These are phyloP conservation scores for Calocybe gangraenosa DNA, from an alignment of 768 basidiomycete genomes.

Conservation along the genomic window DNA sequence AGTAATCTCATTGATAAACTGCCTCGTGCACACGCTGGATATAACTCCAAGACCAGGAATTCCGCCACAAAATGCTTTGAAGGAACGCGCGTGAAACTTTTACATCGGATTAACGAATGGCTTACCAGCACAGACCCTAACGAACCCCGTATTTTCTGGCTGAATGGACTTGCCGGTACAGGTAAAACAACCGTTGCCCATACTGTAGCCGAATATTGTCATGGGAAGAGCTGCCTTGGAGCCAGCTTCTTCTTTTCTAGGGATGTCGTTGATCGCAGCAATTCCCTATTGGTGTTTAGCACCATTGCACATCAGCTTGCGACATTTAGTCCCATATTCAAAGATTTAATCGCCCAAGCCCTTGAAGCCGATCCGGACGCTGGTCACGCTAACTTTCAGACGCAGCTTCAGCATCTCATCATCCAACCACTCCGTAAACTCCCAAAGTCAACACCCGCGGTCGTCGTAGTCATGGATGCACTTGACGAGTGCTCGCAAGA, in stretches of 20 bases:
- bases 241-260: slow-evolving; percentile 14
- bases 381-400: slow-evolving; percentile 5
- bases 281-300: slow-evolving; percentile 2
- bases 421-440: slow-evolving; percentile 6
- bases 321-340: slow-evolving; percentile 1
- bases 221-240: slow-evolving; percentile 1
- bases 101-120: slow-evolving; percentile 10
- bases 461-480: slow-evolving; percentile 8
- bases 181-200: slow-evolving; percentile 13
- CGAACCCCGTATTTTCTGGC: slow-evolving; percentile 10
- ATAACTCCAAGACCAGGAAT: slow-evolving; percentile 9
- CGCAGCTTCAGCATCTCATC: slow-evolving; percentile 5
- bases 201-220: slow-evolving; percentile 10
- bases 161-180: slow-evolving; percentile 12
- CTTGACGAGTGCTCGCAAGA: slow-evolving; percentile 9
- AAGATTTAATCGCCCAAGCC: slow-evolving; percentile 1
- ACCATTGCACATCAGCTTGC: slow-evolving; percentile 14
- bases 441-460: neutral
- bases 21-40: slow-evolving; percentile 8
- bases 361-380: slow-evolving; percentile 3
- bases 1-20: slow-evolving; percentile 7
- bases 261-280: slow-evolving; percentile 6
- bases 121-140: slow-evolving; percentile 1
- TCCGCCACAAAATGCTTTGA: slow-evolving; percentile 9
- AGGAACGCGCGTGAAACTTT: slow-evolving; percentile 9